Evolutionary conservation across 768 basidiomycete species (phyloP).

Genomic region (Suillus spraguei): DNA sequence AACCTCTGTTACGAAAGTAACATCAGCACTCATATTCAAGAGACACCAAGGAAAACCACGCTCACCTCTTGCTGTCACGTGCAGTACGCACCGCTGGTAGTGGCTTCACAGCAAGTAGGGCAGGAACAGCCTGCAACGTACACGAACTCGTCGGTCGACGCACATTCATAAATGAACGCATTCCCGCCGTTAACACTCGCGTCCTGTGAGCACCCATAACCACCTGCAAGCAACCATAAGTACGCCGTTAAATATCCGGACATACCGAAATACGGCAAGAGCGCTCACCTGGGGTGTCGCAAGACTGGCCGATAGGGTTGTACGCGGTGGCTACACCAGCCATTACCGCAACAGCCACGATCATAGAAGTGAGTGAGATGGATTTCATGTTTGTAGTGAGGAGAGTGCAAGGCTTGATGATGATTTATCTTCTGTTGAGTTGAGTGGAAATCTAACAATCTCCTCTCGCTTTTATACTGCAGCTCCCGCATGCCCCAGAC

Average conservation of each 20-base stretch:
- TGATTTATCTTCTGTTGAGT: slow-evolving; percentile 4
- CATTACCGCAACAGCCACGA: slow-evolving; percentile 5
- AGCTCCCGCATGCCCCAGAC: not conserved
- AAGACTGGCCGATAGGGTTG: slow-evolving; percentile 8
- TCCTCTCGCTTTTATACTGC: not conserved
- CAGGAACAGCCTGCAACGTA: not conserved
- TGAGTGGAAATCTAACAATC: not conserved
- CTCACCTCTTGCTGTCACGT: not conserved
- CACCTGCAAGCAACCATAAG: not conserved
- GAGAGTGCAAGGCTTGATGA: not conserved
- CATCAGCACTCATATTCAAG: not conserved
- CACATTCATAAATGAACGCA: slow-evolving; percentile 5
- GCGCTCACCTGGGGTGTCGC: slow-evolving; percentile 3
- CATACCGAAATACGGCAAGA: too few species aligned
- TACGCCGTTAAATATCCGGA: not conserved
- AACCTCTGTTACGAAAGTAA: too few species aligned
- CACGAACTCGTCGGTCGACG: not conserved
- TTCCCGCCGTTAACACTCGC: not conserved
- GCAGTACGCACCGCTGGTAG: not conserved
- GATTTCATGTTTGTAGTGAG: not conserved
- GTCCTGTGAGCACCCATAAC: not conserved
- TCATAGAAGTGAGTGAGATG: slow-evolving; percentile 2
- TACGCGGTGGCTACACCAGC: not conserved
- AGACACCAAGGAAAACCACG: not conserved
- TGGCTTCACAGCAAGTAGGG: not conserved